These are phyloP conservation scores for Phytopythium chamaehyphon DNA, from an alignment of 352 stramenopile genomes.

Conservation along the genomic window DNA sequence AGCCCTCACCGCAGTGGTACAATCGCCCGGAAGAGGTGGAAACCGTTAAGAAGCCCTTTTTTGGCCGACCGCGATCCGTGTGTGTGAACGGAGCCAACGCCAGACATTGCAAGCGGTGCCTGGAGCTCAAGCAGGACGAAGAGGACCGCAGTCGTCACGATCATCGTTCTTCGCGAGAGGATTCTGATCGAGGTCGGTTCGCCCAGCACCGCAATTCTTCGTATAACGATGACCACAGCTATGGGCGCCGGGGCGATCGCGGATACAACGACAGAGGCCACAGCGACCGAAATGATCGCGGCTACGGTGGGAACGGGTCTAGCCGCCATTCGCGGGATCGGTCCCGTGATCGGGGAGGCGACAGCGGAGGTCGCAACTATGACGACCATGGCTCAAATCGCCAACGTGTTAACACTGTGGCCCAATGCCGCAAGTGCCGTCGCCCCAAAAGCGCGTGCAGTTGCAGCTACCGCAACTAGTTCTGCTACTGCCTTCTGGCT, in stretches of 20 bases:
- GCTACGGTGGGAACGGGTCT: conserved; percentile 5
- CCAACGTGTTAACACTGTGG: conserved; percentile 17
- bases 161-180: conserved; percentile 16
- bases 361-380: conserved; percentile 9
- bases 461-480: conserved; percentile 44
- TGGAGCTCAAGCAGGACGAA: conserved; percentile 63
- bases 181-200: conserved; percentile 18
- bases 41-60: conserved; percentile 52
- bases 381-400: conserved; percentile 37
- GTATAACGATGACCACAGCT: conserved; percentile 9
- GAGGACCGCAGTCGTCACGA: conserved; percentile 26
- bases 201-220: conserved; percentile 12
- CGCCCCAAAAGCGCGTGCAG: conserved; percentile 45
- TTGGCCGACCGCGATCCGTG: conserved; percentile 46
- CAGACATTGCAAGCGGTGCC: conserved; percentile 63
- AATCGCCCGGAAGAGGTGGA: conserved; percentile 54
- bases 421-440: conserved; percentile 50
- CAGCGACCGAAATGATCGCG: conserved; percentile 10
- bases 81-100: conserved; percentile 52
- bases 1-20: conserved; percentile 58
- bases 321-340: conserved; percentile 17
- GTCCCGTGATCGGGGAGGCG: conserved; percentile 21
- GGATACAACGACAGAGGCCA: conserved; percentile 6
- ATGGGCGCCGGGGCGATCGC: conserved; percentile 16
- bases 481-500: conserved; percentile 2